Conservation (phyloP, 176 grass and related monocot genomes). For the Saccharum spontaneum region DNA sequence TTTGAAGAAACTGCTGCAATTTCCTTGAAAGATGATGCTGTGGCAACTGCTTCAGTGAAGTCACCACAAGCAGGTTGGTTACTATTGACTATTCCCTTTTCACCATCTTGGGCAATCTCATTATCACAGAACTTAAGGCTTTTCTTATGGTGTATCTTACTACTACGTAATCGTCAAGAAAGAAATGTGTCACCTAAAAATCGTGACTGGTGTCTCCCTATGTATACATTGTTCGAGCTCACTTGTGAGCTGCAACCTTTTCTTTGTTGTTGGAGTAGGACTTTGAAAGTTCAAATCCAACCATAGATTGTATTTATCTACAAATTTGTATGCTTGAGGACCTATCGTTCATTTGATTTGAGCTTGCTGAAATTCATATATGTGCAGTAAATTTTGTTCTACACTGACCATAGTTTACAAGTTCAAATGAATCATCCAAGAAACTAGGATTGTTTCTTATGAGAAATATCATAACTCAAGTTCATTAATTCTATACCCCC, state of each 20-base stretch:
- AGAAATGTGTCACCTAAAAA: background rate
- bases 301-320: background rate
- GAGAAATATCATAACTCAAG: background rate
- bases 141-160: background rate
- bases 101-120: background rate
- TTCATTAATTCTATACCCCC: background rate
- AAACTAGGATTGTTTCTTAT: background rate
- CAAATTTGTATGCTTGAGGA: background rate
- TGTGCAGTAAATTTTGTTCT: background rate
- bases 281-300: background rate
- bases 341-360: background rate
- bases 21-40: conserved; percentile 16
- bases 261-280: background rate
- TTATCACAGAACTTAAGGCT: conserved; percentile 7
- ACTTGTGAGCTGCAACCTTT: conserved; percentile 1
- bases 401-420: background rate
- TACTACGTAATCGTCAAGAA: conserved; percentile 22
- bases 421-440: conserved; percentile 20
- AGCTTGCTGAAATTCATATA: background rate
- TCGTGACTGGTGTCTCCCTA: conserved; percentile 4
- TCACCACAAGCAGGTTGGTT: background rate
- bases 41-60: background rate
- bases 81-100: conserved; percentile 10
- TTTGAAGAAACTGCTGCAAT: background rate
- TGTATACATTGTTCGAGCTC: background rate